A percentile compares a stretch with the other conserved stretches of the same genome.
Conservation (phyloP, 352 stramenopile genomes). For the Phytopythium chamaehyphon region DNA sequence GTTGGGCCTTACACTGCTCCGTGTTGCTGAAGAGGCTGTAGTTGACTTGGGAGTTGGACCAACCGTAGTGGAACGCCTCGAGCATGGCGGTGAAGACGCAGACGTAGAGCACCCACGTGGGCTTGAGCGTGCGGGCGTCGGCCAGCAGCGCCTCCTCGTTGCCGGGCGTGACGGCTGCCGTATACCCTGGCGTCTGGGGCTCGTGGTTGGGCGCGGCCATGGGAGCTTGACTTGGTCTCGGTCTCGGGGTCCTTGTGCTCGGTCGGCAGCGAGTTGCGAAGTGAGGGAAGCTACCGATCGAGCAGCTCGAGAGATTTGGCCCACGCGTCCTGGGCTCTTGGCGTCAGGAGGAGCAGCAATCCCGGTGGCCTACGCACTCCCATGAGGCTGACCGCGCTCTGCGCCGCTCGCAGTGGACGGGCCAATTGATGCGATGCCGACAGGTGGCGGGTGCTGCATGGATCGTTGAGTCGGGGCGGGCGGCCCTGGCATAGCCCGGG, state of each 20-base stretch:
- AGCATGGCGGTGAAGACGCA: slow-evolving; percentile 30
- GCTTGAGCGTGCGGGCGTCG: slow-evolving; percentile 12
- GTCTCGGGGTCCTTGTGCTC: not conserved
- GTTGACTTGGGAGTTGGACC: slow-evolving; percentile 51
- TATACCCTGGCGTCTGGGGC: not conserved
- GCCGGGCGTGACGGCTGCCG: not conserved
- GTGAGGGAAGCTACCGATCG: not conserved
- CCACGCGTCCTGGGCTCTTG: too few species aligned
- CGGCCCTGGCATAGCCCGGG: too few species aligned
- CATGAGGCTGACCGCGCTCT: too few species aligned
- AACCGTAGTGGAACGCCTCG: slow-evolving; percentile 51
- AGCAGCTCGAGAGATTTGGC: too few species aligned
- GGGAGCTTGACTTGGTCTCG: not conserved
- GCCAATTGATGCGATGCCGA: too few species aligned
- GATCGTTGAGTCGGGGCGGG: too few species aligned
- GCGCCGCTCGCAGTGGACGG: too few species aligned
- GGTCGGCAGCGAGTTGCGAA: slow-evolving; percentile 2
- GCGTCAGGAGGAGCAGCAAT: too few species aligned
- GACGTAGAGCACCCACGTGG: slow-evolving; percentile 37
- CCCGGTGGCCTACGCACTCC: too few species aligned
- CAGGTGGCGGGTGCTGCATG: too few species aligned
- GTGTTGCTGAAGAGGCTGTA: slow-evolving; percentile 46
- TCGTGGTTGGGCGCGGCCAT: not conserved
- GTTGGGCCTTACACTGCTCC: slow-evolving; percentile 29
- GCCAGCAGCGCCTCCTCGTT: not conserved